Conservation (phyloP, 331 rosid species). For the Malus hybrid region DNA sequence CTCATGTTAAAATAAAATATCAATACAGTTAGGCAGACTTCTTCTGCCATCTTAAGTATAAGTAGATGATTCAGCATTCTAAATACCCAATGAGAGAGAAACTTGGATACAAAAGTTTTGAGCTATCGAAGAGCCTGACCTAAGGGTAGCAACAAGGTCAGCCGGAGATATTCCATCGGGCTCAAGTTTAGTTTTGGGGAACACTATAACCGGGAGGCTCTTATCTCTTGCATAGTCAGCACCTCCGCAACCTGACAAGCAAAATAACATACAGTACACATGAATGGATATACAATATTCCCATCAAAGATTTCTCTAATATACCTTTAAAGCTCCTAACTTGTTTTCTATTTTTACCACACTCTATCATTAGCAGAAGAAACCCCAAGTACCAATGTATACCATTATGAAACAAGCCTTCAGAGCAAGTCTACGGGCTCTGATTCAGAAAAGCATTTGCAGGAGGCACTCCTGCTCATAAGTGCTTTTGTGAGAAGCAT, state of each 20-base stretch:
- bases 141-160: constrained; percentile 53
- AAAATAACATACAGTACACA: neutral
- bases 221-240: constrained; percentile 66
- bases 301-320: no score
- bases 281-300: neutral
- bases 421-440: no score
- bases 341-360: neutral
- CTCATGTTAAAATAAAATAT: no score
- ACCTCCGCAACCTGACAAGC: constrained; percentile 65
- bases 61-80: neutral
- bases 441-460: no score
- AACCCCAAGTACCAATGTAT: neutral
- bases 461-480: no score
- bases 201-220: constrained; percentile 59
- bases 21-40: no score
- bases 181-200: constrained; percentile 50
- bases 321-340: neutral
- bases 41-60: neutral
- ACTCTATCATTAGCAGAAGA: neutral
- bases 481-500: no score
- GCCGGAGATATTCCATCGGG: constrained; percentile 49
- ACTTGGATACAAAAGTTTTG: neutral
- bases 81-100: neutral
- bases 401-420: no score
- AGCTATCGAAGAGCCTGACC: constrained; percentile 27